Evolutionary conservation across 306 rosid genomes (phyloP).

Genomic region (Corylus heterophylla): DNA sequence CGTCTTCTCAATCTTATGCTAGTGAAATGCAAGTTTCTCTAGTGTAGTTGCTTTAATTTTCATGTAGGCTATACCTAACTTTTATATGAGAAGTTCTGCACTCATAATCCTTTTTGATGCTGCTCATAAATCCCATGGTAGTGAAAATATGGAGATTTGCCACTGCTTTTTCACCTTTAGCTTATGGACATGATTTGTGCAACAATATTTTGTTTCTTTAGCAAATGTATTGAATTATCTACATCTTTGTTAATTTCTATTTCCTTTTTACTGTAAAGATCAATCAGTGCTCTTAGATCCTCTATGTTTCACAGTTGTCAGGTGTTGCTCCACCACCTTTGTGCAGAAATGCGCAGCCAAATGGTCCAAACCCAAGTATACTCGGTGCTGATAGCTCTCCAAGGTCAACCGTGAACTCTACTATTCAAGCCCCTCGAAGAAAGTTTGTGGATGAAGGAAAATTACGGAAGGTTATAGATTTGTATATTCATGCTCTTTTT

Average conservation of each 20-base stretch:
- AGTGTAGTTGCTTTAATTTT: neutral
- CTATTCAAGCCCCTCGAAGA: constrained; percentile 91
- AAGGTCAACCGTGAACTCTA: constrained; percentile 79
- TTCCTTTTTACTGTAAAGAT: constrained; percentile 3
- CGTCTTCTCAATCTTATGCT: neutral
- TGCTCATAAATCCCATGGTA: neutral
- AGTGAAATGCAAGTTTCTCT: neutral
- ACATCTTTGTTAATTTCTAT: neutral
- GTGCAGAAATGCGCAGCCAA: constrained; percentile 71
- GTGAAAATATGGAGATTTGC: neutral
- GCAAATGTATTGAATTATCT: neutral
- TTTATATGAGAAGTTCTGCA: neutral
- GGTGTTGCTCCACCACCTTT: constrained; percentile 85
- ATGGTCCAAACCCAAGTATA: constrained; percentile 62
- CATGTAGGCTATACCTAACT: neutral
- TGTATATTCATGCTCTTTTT: constrained; percentile 2
- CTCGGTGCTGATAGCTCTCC: constrained; percentile 69
- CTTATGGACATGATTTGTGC: neutral
- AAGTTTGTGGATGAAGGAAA: constrained; percentile 98
- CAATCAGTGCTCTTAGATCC: constrained; percentile 24
- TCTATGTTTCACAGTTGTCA: constrained; percentile 66
- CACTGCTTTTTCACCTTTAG: neutral
- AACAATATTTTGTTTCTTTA: neutral
- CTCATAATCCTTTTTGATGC: neutral
- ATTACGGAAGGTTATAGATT: constrained; percentile 70